These are phyloP conservation scores for Plasmodium malariae DNA, from an alignment of 169 alveolate genomes.

Conservation along the genomic window DNA sequence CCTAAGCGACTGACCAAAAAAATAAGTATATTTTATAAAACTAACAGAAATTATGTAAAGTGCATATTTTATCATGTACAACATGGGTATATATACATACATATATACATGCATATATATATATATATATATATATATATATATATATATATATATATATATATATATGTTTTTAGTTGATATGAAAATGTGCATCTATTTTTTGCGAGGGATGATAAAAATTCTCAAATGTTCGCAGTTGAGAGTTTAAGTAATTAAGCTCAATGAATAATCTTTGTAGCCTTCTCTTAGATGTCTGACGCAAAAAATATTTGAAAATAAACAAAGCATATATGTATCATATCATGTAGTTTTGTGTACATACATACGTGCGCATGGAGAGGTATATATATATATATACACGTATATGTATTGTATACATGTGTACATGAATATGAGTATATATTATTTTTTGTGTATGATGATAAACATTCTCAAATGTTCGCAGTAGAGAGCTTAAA, in stretches of 20 bases:
- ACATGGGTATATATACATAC: too few relatives aligned
- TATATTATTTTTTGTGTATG: slow-evolving; percentile 30
- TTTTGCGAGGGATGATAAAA: slow-evolving; percentile 47
- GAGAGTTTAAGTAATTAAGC: slow-evolving; percentile 21
- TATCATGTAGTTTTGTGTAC: too few relatives aligned
- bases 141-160: neutral
- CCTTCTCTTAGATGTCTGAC: slow-evolving; percentile 79
- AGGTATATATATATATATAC: neutral
- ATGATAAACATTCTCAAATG: slow-evolving; percentile 53
- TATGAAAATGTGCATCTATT: too few relatives aligned
- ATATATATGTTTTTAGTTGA: neutral
- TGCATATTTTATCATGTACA: too few relatives aligned
- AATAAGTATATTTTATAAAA: too few relatives aligned
- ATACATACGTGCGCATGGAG: too few relatives aligned
- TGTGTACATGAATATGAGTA: neutral
- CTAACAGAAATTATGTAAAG: too few relatives aligned
- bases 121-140: neutral
- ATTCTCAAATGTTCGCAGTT: slow-evolving; percentile 76
- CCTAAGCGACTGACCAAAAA: too few relatives aligned
- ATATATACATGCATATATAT: neutral
- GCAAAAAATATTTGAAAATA: slow-evolving; percentile 4
- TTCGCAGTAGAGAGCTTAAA: slow-evolving; percentile 56
- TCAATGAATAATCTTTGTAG: slow-evolving; percentile 49
- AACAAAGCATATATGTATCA: neutral
- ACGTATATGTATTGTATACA: neutral